phyloP scores from a whole-genome alignment of 345 rosid species.

The Xanthoceras sorbifolium region DNA sequence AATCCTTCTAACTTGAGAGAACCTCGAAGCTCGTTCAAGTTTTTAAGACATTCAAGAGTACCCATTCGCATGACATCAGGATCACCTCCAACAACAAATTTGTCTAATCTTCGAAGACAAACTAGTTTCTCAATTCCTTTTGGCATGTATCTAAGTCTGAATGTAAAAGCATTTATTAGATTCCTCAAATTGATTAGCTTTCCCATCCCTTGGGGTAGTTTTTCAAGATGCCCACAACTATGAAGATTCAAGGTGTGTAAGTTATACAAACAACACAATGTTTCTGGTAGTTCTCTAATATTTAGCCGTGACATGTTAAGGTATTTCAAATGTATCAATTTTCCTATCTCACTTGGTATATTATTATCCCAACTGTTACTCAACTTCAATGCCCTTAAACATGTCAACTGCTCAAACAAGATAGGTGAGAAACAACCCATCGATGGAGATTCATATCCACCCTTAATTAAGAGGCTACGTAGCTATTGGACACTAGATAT shows the following conservation, averaged over 20 bases:
- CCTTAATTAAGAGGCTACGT: not conserved
- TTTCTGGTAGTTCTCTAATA: not conserved
- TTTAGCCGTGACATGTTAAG: not conserved
- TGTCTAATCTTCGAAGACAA: not conserved
- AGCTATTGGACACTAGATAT: not conserved
- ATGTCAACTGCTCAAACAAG: not conserved
- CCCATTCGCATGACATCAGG: not conserved
- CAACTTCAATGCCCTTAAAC: not conserved
- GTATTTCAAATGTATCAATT: not conserved
- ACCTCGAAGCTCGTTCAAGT: not conserved
- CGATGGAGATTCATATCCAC: not conserved
- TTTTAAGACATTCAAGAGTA: not conserved
- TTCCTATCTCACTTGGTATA: not conserved
- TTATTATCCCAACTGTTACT: not conserved
- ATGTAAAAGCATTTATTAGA: not conserved
- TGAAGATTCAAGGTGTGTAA: not conserved
- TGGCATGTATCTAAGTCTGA: not conserved
- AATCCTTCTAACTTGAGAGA: not conserved
- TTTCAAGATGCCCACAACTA: not conserved
- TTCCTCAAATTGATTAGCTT: not conserved
- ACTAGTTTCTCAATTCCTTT: not conserved
- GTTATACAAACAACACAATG: not conserved
- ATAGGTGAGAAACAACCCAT: not conserved
- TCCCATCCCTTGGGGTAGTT: not conserved
- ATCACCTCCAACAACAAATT: not conserved